Conservation (phyloP, 2,329 filamentous ascomycete species). For the Ascochyta viciae-villosae region DNA sequence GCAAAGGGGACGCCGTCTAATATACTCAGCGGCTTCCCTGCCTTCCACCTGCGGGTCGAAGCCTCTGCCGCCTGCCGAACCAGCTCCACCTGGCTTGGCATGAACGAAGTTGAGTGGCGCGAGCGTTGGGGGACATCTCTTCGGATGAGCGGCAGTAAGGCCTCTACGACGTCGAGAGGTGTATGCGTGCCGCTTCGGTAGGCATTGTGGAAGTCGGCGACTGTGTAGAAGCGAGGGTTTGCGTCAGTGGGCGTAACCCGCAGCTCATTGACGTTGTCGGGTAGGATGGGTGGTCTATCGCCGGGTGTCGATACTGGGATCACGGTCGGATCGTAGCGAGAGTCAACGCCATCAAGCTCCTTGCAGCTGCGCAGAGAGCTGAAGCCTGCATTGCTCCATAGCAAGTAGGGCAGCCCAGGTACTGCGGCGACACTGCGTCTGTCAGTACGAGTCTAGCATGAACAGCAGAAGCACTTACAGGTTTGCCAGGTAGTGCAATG, state of each 20-base stretch:
- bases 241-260: conserved; percentile 26
- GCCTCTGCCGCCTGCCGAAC: conserved; percentile 72
- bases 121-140: conserved; percentile 62
- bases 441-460: conserved; percentile 16
- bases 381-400: conserved; percentile 78
- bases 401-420: conserved; percentile 66
- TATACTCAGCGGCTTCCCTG: conserved; percentile 69
- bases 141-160: conserved; percentile 73
- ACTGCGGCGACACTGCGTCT: conserved; percentile 64
- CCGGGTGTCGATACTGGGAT: conserved; percentile 50
- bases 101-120: conserved; percentile 75
- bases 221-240: conserved; percentile 57
- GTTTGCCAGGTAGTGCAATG: conserved; percentile 67
- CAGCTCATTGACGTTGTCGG: conserved; percentile 28
- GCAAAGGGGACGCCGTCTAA: conserved; percentile 84
- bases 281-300: conserved; percentile 26
- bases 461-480: conserved; percentile 57
- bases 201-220: conserved; percentile 77
- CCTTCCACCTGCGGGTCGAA: conserved; percentile 75
- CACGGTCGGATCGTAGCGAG: conserved; percentile 65
- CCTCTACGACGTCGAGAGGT: conserved; percentile 73
- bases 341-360: conserved; percentile 61
- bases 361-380: conserved; percentile 62
- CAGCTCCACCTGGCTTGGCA: conserved; percentile 69
- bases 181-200: conserved; percentile 75